Evolutionary conservation across 345 rosid genomes (phyloP).

Genomic region (Bruguiera sexangula): DNA sequence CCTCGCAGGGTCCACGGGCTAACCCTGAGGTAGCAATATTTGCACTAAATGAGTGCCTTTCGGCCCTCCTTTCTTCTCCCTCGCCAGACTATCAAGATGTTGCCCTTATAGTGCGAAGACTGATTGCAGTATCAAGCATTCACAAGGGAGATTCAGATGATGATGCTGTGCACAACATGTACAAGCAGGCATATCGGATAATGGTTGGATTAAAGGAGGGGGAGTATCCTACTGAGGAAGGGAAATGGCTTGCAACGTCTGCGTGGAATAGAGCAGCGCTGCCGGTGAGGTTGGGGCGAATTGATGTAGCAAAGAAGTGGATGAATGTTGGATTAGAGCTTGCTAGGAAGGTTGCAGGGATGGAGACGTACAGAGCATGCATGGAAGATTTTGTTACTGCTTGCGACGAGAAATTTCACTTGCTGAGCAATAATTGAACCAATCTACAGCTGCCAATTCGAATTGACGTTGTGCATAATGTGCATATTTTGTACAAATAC

Average conservation of each 20-base stretch:
- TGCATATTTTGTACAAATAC: neutral
- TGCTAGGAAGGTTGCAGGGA: conserved; percentile 60
- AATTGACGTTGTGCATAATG: neutral
- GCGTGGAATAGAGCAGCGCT: conserved; percentile 92
- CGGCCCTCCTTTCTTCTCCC: conserved; percentile 58
- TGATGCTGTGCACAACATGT: conserved; percentile 52
- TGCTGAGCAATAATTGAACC: conserved; percentile 19
- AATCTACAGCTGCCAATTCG: conserved; percentile 3
- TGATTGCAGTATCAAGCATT: conserved; percentile 55
- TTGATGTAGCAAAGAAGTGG: conserved; percentile 74
- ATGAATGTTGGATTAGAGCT: conserved; percentile 64
- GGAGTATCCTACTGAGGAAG: conserved; percentile 83
- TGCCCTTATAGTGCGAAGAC: conserved; percentile 64
- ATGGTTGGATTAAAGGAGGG: conserved; percentile 89
- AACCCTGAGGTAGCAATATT: conserved; percentile 70
- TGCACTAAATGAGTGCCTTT: conserved; percentile 71
- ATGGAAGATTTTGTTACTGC: conserved; percentile 71
- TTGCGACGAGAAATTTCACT: conserved; percentile 42
- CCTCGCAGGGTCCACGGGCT: conserved; percentile 59
- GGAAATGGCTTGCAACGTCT: conserved; percentile 92
- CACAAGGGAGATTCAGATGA: conserved; percentile 70
- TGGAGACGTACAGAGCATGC: conserved; percentile 73
- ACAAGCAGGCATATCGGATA: conserved; percentile 79
- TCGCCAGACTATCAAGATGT: conserved; percentile 61
- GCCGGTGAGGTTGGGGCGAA: conserved; percentile 63